Conservation (phyloP, 2,329 filamentous ascomycete genomes). For the Myriosclerotinia curreyana region DNA sequence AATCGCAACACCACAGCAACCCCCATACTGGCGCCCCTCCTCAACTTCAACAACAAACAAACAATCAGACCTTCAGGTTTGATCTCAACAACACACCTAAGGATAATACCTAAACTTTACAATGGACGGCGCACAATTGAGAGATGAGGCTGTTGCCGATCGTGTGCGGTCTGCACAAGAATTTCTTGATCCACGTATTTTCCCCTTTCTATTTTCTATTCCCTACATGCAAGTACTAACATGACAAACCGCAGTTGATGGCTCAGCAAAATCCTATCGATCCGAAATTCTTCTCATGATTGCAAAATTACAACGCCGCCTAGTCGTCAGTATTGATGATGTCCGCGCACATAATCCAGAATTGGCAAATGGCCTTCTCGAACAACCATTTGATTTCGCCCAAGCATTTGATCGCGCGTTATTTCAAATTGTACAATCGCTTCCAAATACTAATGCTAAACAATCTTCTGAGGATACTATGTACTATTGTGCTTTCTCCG, state of each 20-base stretch:
- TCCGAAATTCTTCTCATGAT: slow-evolving; percentile 81
- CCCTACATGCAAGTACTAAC: slow-evolving; percentile 29
- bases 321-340: slow-evolving; percentile 80
- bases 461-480: slow-evolving; percentile 75
- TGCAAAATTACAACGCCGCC: slow-evolving; percentile 61
- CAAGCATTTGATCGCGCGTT: slow-evolving; percentile 87
- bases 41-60: slow-evolving; percentile 5
- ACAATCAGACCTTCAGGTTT: slow-evolving; percentile 1
- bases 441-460: slow-evolving; percentile 71
- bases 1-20: slow-evolving; percentile 15
- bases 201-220: slow-evolving; percentile 6
- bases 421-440: slow-evolving; percentile 79
- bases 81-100: neutral
- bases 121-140: slow-evolving; percentile 70
- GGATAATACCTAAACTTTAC: neutral
- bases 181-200: slow-evolving; percentile 88
- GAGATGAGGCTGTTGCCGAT: slow-evolving; percentile 80
- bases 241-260: slow-evolving; percentile 28
- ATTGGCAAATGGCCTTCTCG: slow-evolving; percentile 74
- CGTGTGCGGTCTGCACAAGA: slow-evolving; percentile 85
- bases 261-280: slow-evolving; percentile 64
- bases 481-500: slow-evolving; percentile 97
- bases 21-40: neutral
- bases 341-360: slow-evolving; percentile 83
- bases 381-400: slow-evolving; percentile 82